Evolutionary conservation across 305 asterid genomes (phyloP), one percentile per base, ranked within the genome.

Genomic region (Fraxinus platypoda): DNA sequence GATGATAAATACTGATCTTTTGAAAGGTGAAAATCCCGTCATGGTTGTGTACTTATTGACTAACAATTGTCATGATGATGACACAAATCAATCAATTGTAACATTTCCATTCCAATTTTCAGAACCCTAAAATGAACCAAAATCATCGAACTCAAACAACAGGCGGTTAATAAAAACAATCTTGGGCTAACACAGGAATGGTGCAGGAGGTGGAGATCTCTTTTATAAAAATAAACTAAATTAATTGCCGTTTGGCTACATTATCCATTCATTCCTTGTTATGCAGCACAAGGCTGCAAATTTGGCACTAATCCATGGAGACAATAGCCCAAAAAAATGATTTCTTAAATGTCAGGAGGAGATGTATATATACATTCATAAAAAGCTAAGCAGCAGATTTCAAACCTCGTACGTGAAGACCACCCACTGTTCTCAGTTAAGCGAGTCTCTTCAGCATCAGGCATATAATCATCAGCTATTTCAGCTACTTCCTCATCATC

Each of bases 391-490:
- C 0, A 25, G 46, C 26, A 33, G 71, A 28, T 46, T 15, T 72
- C 34, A 81, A 85, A 96, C 99, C 98, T 94, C 9, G 99, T 96
- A 80, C 98, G 98, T 34, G 99, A 93, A 82, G 99, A 96, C 98
- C 99, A 96, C 77, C 99, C 98, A 23, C 92, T 94, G 89, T 92
- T 96, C 81, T 93, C 98, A 26, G 91, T 85, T 75, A 90, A 82
- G 77, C 84, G 91, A 6, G 90, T 75, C 82, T 91, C 96, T 80
- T 89, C 94, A 79, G 89, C 90, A 80, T 91, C 90, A 35, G 91
- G 92, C 31, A 83, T 77, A 83, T 90, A 76, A 75, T 92, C 96
- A 86, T 92, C 98, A 79, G 87, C 92, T 30, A 87, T 89, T 82
- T 92, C 98, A 23, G 75, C 89, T 73, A 87, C 93, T 23, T 96